Base-by-base conservation (phyloP, 805 yeast species). In the Ogataea angusta region DNA sequence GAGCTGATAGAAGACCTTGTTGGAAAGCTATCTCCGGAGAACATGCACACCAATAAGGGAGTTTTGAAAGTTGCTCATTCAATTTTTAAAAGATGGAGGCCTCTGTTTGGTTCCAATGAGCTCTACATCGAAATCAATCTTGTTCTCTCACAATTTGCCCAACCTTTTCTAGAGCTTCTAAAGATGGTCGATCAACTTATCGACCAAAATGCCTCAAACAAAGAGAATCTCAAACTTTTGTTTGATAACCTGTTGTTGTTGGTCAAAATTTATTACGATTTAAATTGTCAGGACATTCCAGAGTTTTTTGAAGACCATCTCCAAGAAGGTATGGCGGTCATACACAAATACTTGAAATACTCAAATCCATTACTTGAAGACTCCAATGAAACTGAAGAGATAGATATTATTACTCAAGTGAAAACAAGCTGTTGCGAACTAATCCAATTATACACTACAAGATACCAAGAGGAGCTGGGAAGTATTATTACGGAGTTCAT, bases 281-380 rank as follows among this genome's bases (percentile, higher is more conserved):
- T 93, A 56, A 93, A 93, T 62, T 91, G 97, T 64, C 99, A 95
- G 66, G 99, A 93, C 64, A 83, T 93, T 39, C 99, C 99, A 1
- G 99, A 90, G 64, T 93, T 91, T 59, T 93, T 93, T 60, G 99
- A 95, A 66, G 98, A 93, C 64, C 76, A 93, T 60, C 66, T 93
- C 62, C 67, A 72, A 29, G 68, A 66, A 13, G 89, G 95, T 39
- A 86, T 95, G 93, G 70, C 71, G 5, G 75, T 90, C 21, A 70
- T 90, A 51, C 95, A 88, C 60, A 85, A 85, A 63, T 91, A 90
- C 60, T 69, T 93, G 43, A 66, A 72, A 29, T 87, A 80, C 57
- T 57, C 68, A 12, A 80, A 80, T 43, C 67, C 74, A 0, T 48
- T 80, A 36, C 62, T 85, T 5, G 78, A 70, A 14, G 78, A 78